Conservation (phyloP, 2,329 filamentous ascomycete species). For the Neonectria faginata region DNA sequence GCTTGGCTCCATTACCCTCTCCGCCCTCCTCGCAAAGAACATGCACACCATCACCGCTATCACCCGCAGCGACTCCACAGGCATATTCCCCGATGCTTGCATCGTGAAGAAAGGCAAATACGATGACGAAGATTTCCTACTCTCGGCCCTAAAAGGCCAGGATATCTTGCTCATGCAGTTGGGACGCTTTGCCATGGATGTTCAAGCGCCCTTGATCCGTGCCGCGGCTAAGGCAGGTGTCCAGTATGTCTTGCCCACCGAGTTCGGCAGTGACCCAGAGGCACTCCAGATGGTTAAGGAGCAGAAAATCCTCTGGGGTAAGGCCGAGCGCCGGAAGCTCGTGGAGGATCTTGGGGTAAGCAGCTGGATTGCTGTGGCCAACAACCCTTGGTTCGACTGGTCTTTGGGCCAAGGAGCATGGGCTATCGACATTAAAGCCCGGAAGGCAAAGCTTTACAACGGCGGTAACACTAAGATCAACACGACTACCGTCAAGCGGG, state of each 20-base stretch:
- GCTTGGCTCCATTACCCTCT: conserved; percentile 52
- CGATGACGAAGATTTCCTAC: conserved; percentile 52
- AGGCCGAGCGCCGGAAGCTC: conserved; percentile 43
- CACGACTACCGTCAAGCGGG: conserved; percentile 47
- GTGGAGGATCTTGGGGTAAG: conserved; percentile 47
- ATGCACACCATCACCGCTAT: conserved; percentile 63
- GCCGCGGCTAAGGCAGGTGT: conserved; percentile 50
- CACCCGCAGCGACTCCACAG: conserved; percentile 57
- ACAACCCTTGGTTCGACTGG: conserved; percentile 51
- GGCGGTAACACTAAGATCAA: conserved; percentile 46
- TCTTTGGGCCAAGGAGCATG: conserved; percentile 44
- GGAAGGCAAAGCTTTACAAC: conserved; percentile 47
- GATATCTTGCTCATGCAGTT: conserved; percentile 48
- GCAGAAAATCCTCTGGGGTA: conserved; percentile 39
- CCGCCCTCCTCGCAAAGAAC: conserved; percentile 56
- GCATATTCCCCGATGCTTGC: conserved; percentile 54
- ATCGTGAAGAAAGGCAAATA: conserved; percentile 59
- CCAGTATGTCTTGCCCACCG: conserved; percentile 47
- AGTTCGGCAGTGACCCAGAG: conserved; percentile 48
- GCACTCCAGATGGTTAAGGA: conserved; percentile 39
- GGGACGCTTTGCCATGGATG: conserved; percentile 28
- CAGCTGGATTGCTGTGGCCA: conserved; percentile 49
- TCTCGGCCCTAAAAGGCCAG: conserved; percentile 47
- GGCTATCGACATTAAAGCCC: conserved; percentile 48
- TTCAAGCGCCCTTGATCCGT: conserved; percentile 45